Evolutionary conservation across 2,329 filamentous ascomycete species (phyloP).

Genomic region (Paracamarosporium sp.): DNA sequence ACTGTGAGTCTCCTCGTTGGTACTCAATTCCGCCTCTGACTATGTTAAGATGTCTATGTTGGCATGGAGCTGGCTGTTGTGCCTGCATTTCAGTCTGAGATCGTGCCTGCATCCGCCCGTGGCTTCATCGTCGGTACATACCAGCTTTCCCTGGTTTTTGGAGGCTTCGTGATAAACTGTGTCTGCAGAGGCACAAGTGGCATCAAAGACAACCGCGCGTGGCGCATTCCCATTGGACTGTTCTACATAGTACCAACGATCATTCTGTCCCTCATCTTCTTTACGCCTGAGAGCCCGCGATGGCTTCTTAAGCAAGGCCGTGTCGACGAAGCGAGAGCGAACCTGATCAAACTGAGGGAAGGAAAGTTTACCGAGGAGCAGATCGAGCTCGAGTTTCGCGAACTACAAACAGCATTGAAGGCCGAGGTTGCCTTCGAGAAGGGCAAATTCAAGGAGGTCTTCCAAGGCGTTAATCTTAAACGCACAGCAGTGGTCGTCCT

Average conservation of each 20-base stretch:
- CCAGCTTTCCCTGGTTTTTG: constrained; percentile 11
- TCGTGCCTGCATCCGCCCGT: constrained; percentile 12
- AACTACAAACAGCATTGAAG: constrained; percentile 13
- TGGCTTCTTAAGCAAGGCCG: constrained; percentile 25
- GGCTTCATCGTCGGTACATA: constrained; percentile 14
- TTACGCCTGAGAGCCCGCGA: constrained; percentile 19
- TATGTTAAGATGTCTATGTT: constrained; percentile 8
- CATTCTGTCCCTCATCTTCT: constrained; percentile 33
- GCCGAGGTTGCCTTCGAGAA: constrained; percentile 11
- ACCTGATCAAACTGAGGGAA: constrained; percentile 8
- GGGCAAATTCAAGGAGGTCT: constrained; percentile 15
- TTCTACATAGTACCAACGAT: constrained; percentile 10
- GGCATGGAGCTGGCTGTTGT: constrained; percentile 16
- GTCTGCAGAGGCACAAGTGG: constrained; percentile 12
- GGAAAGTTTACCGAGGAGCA: constrained; percentile 12
- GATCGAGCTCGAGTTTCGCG: constrained; percentile 7
- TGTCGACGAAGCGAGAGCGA: constrained; percentile 50
- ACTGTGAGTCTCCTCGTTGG: constrained; percentile 1
- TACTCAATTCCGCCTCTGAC: background rate
- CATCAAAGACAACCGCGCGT: constrained; percentile 6
- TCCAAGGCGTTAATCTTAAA: constrained; percentile 7
- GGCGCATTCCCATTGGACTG: constrained; percentile 15
- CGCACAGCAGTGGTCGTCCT: constrained; percentile 1
- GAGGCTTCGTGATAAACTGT: constrained; percentile 1
- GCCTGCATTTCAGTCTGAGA: constrained; percentile 15